phyloP scores from a whole-genome alignment of 805 yeast species.

The Tetrapisispora fleetii region DNA sequence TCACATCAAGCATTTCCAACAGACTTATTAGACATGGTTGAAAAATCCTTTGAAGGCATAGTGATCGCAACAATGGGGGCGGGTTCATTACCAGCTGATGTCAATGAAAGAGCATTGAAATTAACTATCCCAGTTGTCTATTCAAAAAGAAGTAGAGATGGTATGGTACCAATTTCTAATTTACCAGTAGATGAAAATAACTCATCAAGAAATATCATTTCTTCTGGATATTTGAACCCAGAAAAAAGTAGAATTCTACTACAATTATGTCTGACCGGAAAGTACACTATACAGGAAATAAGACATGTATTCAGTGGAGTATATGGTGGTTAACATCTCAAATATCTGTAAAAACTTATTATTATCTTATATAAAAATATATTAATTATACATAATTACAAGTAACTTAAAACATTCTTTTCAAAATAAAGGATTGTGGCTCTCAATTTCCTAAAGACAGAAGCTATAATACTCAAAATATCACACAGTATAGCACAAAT shows the following conservation, averaged over 20 bases:
- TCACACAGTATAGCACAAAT: too few species aligned
- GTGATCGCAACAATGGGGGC: constrained; percentile 67
- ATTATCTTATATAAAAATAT: too few species aligned
- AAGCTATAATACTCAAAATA: too few species aligned
- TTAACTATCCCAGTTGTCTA: constrained; percentile 46
- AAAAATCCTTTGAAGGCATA: constrained; percentile 42
- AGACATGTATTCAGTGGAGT: constrained; percentile 40
- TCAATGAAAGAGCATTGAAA: constrained; percentile 36
- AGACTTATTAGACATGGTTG: constrained; percentile 37
- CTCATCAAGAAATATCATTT: constrained; percentile 36
- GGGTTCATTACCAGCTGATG: constrained; percentile 47
- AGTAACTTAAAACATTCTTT: too few species aligned
- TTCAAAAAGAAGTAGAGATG: constrained; percentile 61
- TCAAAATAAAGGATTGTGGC: too few species aligned
- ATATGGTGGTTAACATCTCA: constrained; percentile 35
- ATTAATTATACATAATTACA: too few species aligned
- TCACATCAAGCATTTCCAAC: constrained; percentile 53
- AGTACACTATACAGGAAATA: constrained; percentile 32
- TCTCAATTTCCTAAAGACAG: too few species aligned
- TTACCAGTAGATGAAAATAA: constrained; percentile 31
- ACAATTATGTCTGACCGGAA: constrained; percentile 43
- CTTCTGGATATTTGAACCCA: constrained; percentile 58
- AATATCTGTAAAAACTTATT: background rate
- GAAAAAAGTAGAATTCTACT: constrained; percentile 51
- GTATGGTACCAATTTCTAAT: constrained; percentile 52